Evolutionary conservation across 768 basidiomycete genomes (phyloP).

Genomic region (Tulasnella sp.): DNA sequence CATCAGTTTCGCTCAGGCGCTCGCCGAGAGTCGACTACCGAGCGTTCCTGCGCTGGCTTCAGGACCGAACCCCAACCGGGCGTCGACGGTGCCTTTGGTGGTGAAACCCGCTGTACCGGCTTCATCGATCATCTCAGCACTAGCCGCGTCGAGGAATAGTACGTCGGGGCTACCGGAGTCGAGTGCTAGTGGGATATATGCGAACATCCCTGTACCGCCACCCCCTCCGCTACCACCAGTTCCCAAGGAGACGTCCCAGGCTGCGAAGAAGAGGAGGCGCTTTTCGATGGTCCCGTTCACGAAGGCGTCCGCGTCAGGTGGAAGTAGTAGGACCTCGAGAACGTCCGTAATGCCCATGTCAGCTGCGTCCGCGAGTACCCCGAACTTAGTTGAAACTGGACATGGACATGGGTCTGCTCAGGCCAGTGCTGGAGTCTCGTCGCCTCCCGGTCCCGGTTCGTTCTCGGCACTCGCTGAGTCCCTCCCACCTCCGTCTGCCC

Average conservation of each 20-base stretch:
- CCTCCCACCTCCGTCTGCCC: neutral
- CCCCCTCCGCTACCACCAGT: neutral
- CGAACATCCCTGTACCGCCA: neutral
- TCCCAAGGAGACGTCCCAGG: neutral
- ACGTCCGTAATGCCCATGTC: neutral
- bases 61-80: neutral
- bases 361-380: neutral
- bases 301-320: neutral
- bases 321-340: neutral
- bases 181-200: neutral
- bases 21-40: constrained; percentile 2
- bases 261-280: constrained; percentile 2
- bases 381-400: constrained; percentile 1
- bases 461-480: neutral
- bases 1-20: constrained; percentile 10
- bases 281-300: neutral
- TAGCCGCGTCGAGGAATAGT: neutral
- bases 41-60: neutral
- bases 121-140: neutral
- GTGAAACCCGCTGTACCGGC: neutral
- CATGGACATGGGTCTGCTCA: neutral
- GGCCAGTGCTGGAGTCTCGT: neutral
- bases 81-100: neutral
- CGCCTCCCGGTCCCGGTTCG: neutral
- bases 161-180: neutral